These are phyloP conservation scores for Botrytis deweyae DNA, from an alignment of 2,329 filamentous ascomycete species.

Conservation along the genomic window DNA sequence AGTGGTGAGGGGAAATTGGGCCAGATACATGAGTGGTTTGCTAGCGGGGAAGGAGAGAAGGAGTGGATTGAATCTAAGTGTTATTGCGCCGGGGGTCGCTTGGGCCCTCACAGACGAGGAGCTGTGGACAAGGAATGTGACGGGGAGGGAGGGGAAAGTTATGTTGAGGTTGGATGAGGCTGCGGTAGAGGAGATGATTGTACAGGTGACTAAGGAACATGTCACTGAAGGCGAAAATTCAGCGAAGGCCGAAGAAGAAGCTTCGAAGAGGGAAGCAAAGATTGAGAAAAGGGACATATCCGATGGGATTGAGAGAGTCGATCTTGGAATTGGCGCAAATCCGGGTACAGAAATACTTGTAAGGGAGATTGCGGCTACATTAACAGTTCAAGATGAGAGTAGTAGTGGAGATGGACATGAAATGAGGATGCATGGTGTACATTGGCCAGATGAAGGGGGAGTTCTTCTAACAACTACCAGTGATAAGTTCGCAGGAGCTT, in stretches of 20 bases:
- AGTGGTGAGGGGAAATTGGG: conserved; percentile 38
- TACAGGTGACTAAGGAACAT: conserved; percentile 23
- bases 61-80: conserved; percentile 61
- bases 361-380: conserved; percentile 66
- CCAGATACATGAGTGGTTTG: conserved; percentile 33
- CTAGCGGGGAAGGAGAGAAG: conserved; percentile 26
- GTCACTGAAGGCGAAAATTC: conserved; percentile 11
- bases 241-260: neutral
- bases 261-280: neutral
- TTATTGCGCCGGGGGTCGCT: conserved; percentile 61
- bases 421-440: conserved; percentile 77
- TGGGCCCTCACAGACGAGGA: conserved; percentile 55
- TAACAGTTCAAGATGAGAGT: conserved; percentile 70
- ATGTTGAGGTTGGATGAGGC: conserved; percentile 63
- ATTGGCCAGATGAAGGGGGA: conserved; percentile 78
- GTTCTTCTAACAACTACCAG: conserved; percentile 85
- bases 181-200: conserved; percentile 15
- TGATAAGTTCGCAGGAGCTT: conserved; percentile 91
- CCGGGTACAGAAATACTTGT: conserved; percentile 46
- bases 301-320: conserved; percentile 12
- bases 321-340: conserved; percentile 9
- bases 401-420: conserved; percentile 74
- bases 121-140: conserved; percentile 78
- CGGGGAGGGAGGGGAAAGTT: conserved; percentile 67
- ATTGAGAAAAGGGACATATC: neutral